These are phyloP conservation scores for Fusarium sacchari DNA, from an alignment of 2,329 filamentous ascomycete species.

Conservation along the genomic window DNA sequence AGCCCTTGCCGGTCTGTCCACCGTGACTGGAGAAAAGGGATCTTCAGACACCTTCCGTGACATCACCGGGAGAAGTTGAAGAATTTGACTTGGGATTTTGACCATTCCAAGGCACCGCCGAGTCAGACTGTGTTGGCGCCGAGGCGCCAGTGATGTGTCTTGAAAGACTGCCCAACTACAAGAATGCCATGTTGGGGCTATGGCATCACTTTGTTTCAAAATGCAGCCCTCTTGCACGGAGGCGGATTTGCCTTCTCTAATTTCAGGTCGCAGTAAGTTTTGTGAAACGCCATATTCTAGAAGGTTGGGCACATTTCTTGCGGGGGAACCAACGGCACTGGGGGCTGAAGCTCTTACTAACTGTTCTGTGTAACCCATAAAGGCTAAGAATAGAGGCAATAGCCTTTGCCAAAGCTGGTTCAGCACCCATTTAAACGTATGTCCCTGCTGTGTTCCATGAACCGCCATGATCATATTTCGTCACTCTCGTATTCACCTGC, in stretches of 20 bases:
- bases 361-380: neutral
- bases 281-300: neutral
- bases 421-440: neutral
- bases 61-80: neutral
- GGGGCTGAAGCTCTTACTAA: neutral
- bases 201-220: accelerated
- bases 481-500: neutral
- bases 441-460: neutral
- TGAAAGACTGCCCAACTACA: too few species aligned
- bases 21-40: neutral
- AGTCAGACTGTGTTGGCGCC: neutral
- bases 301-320: too few species aligned
- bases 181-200: neutral
- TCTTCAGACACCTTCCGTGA: neutral
- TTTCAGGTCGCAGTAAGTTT: neutral
- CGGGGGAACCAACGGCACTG: accelerated
- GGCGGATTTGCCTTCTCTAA: too few species aligned
- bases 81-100: neutral
- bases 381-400: neutral
- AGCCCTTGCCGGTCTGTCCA: neutral
- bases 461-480: too few species aligned
- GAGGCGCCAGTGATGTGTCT: neutral
- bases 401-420: neutral
- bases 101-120: neutral
- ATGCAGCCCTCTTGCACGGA: accelerated